A percentile compares a stretch with the other conserved stretches of the same genome.
Evolutionary conservation across 495 filamentous ascomycete genomes (phyloP).

Genomic region (Neurospora sp.): DNA sequence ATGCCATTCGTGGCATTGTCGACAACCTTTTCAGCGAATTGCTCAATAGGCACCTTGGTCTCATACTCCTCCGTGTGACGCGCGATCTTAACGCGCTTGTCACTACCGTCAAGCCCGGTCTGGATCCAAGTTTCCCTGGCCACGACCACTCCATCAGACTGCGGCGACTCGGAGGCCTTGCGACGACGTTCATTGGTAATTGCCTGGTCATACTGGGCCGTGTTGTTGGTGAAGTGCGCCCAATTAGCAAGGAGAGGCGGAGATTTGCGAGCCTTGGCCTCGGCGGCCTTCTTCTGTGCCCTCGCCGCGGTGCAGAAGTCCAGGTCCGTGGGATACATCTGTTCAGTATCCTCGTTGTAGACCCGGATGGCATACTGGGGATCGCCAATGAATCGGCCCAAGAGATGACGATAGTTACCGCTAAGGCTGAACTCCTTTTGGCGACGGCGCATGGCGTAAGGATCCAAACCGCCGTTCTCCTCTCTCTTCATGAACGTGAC

Average conservation of each 20-base stretch:
- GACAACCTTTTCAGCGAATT: background rate
- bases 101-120: slow-evolving; percentile 17
- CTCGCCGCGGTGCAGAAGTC: slow-evolving; percentile 24
- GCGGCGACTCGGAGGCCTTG: slow-evolving; percentile 18
- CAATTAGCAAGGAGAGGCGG: slow-evolving; percentile 5
- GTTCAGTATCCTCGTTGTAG: slow-evolving; percentile 63
- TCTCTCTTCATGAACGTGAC: slow-evolving; percentile 69
- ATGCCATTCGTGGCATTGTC: background rate
- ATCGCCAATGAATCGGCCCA: slow-evolving; percentile 51
- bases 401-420: slow-evolving; percentile 75
- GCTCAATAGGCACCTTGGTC: background rate
- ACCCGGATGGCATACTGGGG: slow-evolving; percentile 54
- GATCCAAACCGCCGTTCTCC: slow-evolving; percentile 67
- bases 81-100: slow-evolving; percentile 34
- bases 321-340: slow-evolving; percentile 74
- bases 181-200: slow-evolving; percentile 17
- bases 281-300: slow-evolving; percentile 1
- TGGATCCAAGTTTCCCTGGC: slow-evolving; percentile 23
- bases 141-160: background rate
- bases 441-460: slow-evolving; percentile 74
- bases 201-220: slow-evolving; percentile 11
- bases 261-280: background rate
- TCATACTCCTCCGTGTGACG: slow-evolving; percentile 15
- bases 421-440: slow-evolving; percentile 83
- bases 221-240: slow-evolving; percentile 15